phyloP scores from a whole-genome alignment of 768 basidiomycete genomes.

The Amanita phalloides region DNA sequence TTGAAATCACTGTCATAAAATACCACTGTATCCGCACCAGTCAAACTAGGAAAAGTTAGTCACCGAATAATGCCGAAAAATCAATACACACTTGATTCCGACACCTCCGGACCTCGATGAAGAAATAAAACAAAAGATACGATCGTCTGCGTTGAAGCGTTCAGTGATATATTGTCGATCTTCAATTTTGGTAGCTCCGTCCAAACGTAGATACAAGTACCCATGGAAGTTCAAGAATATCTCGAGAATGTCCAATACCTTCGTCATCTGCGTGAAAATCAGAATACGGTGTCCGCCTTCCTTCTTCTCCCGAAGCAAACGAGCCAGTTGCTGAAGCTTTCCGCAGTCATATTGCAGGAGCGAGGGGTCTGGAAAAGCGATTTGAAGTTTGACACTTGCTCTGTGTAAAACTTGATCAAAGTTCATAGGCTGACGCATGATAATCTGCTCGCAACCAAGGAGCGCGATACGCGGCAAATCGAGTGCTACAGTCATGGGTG shows the following conservation, averaged over 20 bases:
- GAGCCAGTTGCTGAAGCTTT: slow-evolving; percentile 80
- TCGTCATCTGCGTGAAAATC: slow-evolving; percentile 97
- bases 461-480: slow-evolving; percentile 64
- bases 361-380: slow-evolving; percentile 87
- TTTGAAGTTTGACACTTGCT: slow-evolving; percentile 73
- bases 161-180: slow-evolving; percentile 89
- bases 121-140: slow-evolving; percentile 84
- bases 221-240: slow-evolving; percentile 89
- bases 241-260: slow-evolving; percentile 88
- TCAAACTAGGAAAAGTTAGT: slow-evolving; percentile 38
- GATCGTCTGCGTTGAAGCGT: slow-evolving; percentile 68
- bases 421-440: slow-evolving; percentile 21
- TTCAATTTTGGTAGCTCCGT: slow-evolving; percentile 93
- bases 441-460: slow-evolving; percentile 22
- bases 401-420: slow-evolving; percentile 68
- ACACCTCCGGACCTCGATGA: slow-evolving; percentile 76
- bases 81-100: slow-evolving; percentile 75
- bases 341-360: slow-evolving; percentile 94
- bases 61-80: slow-evolving; percentile 9
- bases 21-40: slow-evolving; percentile 90
- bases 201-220: slow-evolving; percentile 86
- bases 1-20: slow-evolving; percentile 98
- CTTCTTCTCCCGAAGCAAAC: slow-evolving; percentile 73
- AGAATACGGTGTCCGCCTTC: slow-evolving; percentile 82
- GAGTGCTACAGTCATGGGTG: slow-evolving; percentile 64